Percentiles rank a stretch among this genome's conserved stretches.
Conservation (phyloP, 129 eudicot species). For the sunflower (Helianthus annuus) region HanXRQr2.0-SUNRISE NC_035443.2:43679537-43680036, state of each 20-base stretch:
- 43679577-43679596: no score
- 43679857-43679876: neutral
- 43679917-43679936: no score
- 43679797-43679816: constrained; percentile 1
- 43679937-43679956: neutral
- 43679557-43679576: no score
- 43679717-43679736: neutral
- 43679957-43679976: neutral
- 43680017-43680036: neutral
- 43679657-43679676: no score
- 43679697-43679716: neutral
- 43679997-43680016: neutral
- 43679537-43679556: no score
- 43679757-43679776: constrained; percentile 23
- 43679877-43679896: neutral
- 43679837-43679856: constrained; percentile 5
- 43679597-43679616: no score
- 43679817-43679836: constrained; percentile 13
- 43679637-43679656: no score
- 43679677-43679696: no score
- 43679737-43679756: constrained; percentile 3
- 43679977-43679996: neutral
- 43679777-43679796: constrained; percentile 20
- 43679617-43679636: no score
- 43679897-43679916: neutral